phyloP scores from a whole-genome alignment of 2,329 filamentous ascomycete species.

The Aspergillus chevalieri region DNA sequence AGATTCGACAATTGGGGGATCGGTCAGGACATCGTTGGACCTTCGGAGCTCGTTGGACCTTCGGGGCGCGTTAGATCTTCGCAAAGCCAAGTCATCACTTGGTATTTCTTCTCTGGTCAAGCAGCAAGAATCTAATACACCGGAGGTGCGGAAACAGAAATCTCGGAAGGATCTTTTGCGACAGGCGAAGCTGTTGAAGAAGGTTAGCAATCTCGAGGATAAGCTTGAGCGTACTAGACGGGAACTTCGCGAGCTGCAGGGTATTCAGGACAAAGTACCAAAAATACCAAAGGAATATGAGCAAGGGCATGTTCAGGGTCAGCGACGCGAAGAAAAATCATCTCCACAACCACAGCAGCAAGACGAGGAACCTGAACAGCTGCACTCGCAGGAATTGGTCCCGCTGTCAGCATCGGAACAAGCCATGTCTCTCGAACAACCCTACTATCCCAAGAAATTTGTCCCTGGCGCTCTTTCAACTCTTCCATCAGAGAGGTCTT shows the following conservation, averaged over 20 bases:
- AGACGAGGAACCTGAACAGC: conserved; percentile 1
- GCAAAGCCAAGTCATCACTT: conserved; percentile 27
- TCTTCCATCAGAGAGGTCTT: conserved; percentile 42
- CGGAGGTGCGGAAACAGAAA: conserved; percentile 40
- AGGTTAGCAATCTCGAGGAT: conserved; percentile 55
- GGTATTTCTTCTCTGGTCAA: conserved; percentile 21
- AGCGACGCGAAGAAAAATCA: too few species aligned
- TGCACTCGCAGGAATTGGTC: background rate
- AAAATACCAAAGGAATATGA: too few species aligned
- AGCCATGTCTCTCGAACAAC: conserved; percentile 18
- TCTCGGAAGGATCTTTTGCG: conserved; percentile 53
- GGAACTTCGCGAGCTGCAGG: conserved; percentile 47
- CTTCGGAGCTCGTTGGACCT: conserved; percentile 21
- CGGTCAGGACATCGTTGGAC: conserved; percentile 29
- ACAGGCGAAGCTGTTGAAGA: conserved; percentile 53
- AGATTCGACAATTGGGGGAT: conserved; percentile 3
- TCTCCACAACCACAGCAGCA: background rate
- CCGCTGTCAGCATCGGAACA: conserved; percentile 8
- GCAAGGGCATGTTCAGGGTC: too few species aligned
- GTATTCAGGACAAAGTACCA: conserved; percentile 24
- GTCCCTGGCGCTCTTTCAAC: conserved; percentile 39
- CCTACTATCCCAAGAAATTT: conserved; percentile 30
- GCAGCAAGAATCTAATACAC: conserved; percentile 17
- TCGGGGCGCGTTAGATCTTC: conserved; percentile 18
- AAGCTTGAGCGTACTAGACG: conserved; percentile 52